Evolutionary conservation across 1,284 basidiomycete genomes (phyloP), one percentile per base, ranked within the genome.

Genomic region (Irpex sp.): DNA sequence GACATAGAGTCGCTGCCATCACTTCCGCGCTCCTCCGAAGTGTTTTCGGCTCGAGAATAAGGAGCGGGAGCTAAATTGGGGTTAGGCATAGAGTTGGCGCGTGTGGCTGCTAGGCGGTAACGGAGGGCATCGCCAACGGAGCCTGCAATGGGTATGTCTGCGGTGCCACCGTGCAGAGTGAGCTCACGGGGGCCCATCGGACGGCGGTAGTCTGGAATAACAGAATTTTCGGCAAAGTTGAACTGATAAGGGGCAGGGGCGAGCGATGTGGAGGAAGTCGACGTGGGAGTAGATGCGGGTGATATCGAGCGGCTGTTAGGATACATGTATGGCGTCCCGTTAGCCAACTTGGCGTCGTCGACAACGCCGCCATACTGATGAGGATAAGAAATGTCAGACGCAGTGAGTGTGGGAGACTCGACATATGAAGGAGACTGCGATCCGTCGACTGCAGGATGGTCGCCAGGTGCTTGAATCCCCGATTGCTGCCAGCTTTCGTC

Each of bases 271-370:
- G 86, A 84, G 50, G 88, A 84, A 26, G 86, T 82, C 21, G 87
- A 87, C 57, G 84, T 82, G 39, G 85, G 83, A n/a, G 86, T 87
- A 4, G 88, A 87, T 19, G 81, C 78, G 39, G 88, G 88, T n/a
- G 89, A 90, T 67, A 90, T 80, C 17, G 89, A 89, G 59, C 89
- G 86, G 72, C 86, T 89, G 62, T 78, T 78, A 19, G 87, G 79
- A 71, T 88, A 89, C 58, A 86, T 79, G 71, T 90, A 90, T 9
- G 86, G 81, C 5, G 85, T 79, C 37, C 68, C 65, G 46, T 79
- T 80, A 59, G 89, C 69, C 43, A 82, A 68, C 46, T 82, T 75
- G 72, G 91, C 89, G 64, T 86, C 85, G 61, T 90, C 89, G 51
- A 88, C 85, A 33, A 77, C 66, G 33, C 68, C 83, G 85, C 62